Evolutionary conservation across 2,329 filamentous ascomycete species (phyloP).

Genomic region (Trichoderma brevicompactum): DNA sequence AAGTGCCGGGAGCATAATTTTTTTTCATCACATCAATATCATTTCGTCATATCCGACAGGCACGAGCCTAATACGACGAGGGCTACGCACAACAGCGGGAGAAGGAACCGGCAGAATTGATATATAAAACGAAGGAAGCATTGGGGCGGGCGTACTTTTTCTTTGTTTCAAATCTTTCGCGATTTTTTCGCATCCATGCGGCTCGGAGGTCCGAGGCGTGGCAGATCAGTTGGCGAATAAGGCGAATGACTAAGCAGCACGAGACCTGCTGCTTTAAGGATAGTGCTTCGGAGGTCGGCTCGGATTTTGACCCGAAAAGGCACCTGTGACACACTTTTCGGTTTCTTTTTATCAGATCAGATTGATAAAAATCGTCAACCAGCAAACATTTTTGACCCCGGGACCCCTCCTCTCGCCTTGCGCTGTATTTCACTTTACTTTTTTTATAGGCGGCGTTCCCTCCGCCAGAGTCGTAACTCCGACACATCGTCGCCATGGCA

Average conservation of each 20-base stretch:
- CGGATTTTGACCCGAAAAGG: constrained; percentile 9
- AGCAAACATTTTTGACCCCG: constrained; percentile 33
- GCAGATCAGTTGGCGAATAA: not conserved
- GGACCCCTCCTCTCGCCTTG: constrained; percentile 32
- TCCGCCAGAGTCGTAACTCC: constrained; percentile 43
- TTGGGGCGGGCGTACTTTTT: not conserved
- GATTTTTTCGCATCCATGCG: not conserved
- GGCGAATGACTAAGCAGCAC: constrained; percentile 19
- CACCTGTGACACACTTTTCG: constrained; percentile 28
- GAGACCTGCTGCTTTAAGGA: not conserved
- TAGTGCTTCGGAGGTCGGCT: constrained; percentile 25
- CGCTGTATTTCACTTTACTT: constrained; percentile 22
- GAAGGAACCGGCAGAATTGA: not conserved
- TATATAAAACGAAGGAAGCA: not conserved
- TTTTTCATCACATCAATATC: not conserved
- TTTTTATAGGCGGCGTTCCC: constrained; percentile 30
- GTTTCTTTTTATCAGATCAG: constrained; percentile 45
- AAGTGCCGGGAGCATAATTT: not conserved
- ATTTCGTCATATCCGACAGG: not conserved
- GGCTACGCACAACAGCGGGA: not conserved
- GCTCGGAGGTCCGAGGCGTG: constrained; percentile 24
- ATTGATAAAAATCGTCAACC: constrained; percentile 44
- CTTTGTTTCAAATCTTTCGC: not conserved
- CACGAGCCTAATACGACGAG: not conserved
- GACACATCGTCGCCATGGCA: constrained; percentile 35